These are phyloP conservation scores for Teunomyces aglyptinius DNA, from an alignment of 805 yeast species.

Conservation along the genomic window DNA sequence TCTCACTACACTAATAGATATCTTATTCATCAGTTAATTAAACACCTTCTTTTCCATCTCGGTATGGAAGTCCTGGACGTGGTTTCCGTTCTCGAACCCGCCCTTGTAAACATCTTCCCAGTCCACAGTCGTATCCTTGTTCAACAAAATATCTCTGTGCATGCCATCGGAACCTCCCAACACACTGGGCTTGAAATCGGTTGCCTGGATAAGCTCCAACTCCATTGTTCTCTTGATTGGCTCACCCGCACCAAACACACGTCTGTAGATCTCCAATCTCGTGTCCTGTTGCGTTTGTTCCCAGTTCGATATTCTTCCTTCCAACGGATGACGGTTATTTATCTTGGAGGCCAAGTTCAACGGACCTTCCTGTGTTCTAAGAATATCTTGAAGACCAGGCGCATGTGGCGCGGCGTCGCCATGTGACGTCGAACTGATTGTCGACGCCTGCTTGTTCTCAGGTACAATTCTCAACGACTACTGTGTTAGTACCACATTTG, in stretches of 20 bases:
- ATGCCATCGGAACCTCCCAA: conserved; percentile 59
- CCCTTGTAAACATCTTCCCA: conserved; percentile 91
- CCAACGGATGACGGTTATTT: conserved; percentile 84
- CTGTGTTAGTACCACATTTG: conserved; percentile 10
- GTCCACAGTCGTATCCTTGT: conserved; percentile 73
- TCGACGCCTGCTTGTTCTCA: conserved; percentile 39
- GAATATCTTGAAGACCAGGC: conserved; percentile 67
- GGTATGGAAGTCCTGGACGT: conserved; percentile 59
- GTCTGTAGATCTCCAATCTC: conserved; percentile 73
- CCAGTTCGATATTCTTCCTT: conserved; percentile 74
- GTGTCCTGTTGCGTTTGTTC: conserved; percentile 68
- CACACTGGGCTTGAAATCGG: conserved; percentile 65
- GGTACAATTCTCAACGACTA: conserved; percentile 60
- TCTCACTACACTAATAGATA: too few relatives aligned
- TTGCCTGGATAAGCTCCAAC: conserved; percentile 62
- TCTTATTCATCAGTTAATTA: neutral
- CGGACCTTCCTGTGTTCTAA: conserved; percentile 67
- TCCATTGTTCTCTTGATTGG: conserved; percentile 94
- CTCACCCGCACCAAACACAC: conserved; percentile 88
- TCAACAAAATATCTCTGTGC: conserved; percentile 75
- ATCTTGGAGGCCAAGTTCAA: conserved; percentile 56
- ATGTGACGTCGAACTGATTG: conserved; percentile 50
- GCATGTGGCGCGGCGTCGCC: conserved; percentile 63
- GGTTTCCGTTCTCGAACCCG: conserved; percentile 42
- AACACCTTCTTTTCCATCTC: conserved; percentile 64